Evolutionary conservation across 2,329 filamentous ascomycete genomes (phyloP), one percentile per base, ranked within the genome.

Genomic region (Tetracladium maxilliforme): DNA sequence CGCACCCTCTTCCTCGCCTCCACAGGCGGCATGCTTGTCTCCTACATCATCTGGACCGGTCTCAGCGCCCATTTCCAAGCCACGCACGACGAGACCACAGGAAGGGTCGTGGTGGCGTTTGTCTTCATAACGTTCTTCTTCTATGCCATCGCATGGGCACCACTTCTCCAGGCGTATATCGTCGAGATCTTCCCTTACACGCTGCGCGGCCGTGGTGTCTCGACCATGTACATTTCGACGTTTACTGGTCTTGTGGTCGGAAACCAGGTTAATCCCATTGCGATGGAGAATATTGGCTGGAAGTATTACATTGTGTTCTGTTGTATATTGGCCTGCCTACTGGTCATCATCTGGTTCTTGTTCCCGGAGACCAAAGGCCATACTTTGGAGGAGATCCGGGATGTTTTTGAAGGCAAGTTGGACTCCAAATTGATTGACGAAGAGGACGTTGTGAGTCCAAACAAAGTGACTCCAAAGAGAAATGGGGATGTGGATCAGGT

Each of bases 201-300:
- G 10, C 33, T 53, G 3, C 47, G 51, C 16, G 33, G 30, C 6
- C 46, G 45, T 17, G 51, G 50, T 9, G 40, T 53, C n/a, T 44
- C 56, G 6, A 35, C 64, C 14, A 52, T 56, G 14, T 44, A 58
- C 10, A 53, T 55, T n/a, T n/a, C n/a, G 37, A 46, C 50, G 35
- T 36, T 41, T 26, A 41, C 38, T 13, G 30, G 39, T 4, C 39
- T 41, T 4, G 34, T 43, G 13, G 43, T 46, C 22, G 40, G 45
- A 9, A 41, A 47, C 8, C 41, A 47, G 6, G 45, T 48, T 23
- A 51, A 51, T 25, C 44, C 43, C n/a, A 43, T 52, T 17, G 47
- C 41, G 2, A 47, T 54, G 18, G 30, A 33, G 6, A 41, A 38
- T 12, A 44, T 54, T 13, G 41, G 41, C 10, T 54, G 48, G 49